A percentile compares a stretch with the other conserved stretches of the same genome.
phyloP scores from a whole-genome alignment of 768 basidiomycete genomes.

The Ramaria rubella region DNA sequence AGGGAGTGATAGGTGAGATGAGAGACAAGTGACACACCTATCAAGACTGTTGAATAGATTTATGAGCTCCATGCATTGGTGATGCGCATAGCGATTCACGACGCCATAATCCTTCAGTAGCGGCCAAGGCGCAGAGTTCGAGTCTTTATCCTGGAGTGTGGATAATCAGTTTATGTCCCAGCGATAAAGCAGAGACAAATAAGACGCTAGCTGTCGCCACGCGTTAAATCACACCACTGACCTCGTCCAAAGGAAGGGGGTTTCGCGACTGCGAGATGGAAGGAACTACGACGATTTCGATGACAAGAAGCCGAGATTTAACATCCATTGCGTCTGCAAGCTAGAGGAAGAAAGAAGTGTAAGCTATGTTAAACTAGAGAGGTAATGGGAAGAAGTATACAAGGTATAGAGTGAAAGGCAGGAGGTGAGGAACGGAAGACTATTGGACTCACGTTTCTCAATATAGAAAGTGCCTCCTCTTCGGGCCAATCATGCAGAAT shows the following conservation, averaged over 20 bases:
- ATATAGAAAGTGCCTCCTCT: too few relatives aligned
- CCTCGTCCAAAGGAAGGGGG: too few relatives aligned
- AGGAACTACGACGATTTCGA: slow-evolving; percentile 1
- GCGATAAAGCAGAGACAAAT: too few relatives aligned
- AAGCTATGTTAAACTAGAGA: not conserved
- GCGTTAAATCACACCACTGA: too few relatives aligned
- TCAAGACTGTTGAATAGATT: not conserved
- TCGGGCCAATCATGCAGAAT: too few relatives aligned
- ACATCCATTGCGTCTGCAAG: slow-evolving; percentile 7
- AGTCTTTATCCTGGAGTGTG: not conserved
- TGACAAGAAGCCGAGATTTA: slow-evolving; percentile 4
- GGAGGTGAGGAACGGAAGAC: too few relatives aligned
- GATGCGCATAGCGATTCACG: slow-evolving; percentile 6
- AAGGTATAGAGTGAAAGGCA: too few relatives aligned
- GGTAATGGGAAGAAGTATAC: not conserved
- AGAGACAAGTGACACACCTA: not conserved
- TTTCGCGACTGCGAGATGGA: not conserved
- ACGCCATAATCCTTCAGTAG: slow-evolving; percentile 7
- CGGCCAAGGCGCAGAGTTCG: slow-evolving; percentile 4
- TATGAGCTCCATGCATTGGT: slow-evolving; percentile 10
- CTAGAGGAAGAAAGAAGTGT: not conserved
- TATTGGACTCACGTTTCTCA: too few relatives aligned
- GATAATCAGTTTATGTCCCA: too few relatives aligned
- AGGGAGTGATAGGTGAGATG: too few relatives aligned
- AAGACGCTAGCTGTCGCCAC: too few relatives aligned